phyloP scores from a whole-genome alignment of 805 yeast genomes.

The Metschnikowia sp. region DNA sequence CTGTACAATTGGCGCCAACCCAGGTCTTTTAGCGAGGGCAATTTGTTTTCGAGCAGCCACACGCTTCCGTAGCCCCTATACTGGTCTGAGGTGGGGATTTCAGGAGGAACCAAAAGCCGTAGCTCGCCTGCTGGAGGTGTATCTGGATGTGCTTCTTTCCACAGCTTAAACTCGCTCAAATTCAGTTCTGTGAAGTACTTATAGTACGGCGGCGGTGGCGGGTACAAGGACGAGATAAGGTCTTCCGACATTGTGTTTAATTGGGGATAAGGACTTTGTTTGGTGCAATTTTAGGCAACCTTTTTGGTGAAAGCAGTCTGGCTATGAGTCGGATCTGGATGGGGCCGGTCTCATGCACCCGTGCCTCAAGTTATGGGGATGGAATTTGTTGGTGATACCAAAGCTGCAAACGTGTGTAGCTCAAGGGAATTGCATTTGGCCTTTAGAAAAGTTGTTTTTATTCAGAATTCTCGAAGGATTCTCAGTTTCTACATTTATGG shows the following conservation, averaged over 20 bases:
- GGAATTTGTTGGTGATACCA: too few relatives aligned
- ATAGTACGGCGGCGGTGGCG: constrained; percentile 89
- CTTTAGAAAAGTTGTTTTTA: too few relatives aligned
- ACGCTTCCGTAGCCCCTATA: constrained; percentile 87
- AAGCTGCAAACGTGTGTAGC: too few relatives aligned
- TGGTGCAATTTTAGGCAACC: too few relatives aligned
- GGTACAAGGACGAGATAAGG: constrained; percentile 68
- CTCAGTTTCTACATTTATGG: too few relatives aligned
- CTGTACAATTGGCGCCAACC: constrained; percentile 74
- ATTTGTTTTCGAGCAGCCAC: constrained; percentile 79
- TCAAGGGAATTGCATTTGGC: too few relatives aligned
- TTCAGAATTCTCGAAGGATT: too few relatives aligned
- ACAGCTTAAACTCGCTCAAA: constrained; percentile 38
- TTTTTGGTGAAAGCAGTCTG: too few relatives aligned
- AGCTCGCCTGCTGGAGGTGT: constrained; percentile 38
- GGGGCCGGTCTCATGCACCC: too few relatives aligned
- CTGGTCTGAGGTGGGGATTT: constrained; percentile 54
- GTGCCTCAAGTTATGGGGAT: too few relatives aligned
- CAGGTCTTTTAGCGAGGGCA: constrained; percentile 70
- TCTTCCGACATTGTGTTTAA: constrained; percentile 25
- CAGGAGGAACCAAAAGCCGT: constrained; percentile 62
- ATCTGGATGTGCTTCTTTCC: constrained; percentile 13
- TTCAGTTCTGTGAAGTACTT: constrained; percentile 72
- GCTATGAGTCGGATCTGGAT: too few relatives aligned
- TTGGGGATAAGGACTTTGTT: background rate